These are phyloP conservation scores for Trichomonas vaginalis DNA, from an alignment of 208 protist species.

Conservation along the genomic window DNA sequence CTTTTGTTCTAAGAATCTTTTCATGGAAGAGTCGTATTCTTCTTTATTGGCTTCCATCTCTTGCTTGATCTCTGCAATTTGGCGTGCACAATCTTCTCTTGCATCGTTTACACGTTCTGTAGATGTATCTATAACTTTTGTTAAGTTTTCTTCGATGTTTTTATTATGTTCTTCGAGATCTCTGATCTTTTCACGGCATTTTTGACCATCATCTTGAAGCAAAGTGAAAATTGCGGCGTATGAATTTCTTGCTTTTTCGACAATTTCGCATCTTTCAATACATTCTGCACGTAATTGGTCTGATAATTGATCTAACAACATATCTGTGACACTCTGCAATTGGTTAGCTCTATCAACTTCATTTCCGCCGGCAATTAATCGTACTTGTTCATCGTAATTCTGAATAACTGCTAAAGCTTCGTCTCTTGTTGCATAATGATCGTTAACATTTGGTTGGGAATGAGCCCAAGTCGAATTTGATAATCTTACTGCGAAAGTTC, in stretches of 20 bases:
- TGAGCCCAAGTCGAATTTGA: background rate
- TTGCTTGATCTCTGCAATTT: background rate
- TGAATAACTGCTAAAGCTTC: background rate
- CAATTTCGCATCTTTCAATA: background rate
- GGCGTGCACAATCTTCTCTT: background rate
- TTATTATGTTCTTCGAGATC: background rate
- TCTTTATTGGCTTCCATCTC: slow-evolving; percentile 14
- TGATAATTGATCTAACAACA: background rate
- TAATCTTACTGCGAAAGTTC: background rate
- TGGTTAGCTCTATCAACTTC: background rate
- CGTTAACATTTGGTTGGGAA: background rate
- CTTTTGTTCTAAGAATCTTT: slow-evolving; percentile 14
- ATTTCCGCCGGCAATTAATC: background rate
- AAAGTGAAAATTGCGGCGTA: background rate
- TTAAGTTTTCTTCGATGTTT: background rate
- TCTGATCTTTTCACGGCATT: background rate
- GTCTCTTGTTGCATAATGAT: background rate
- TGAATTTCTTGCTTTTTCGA: background rate
- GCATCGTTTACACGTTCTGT: background rate
- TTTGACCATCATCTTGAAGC: background rate
- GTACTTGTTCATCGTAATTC: background rate
- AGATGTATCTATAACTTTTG: background rate
- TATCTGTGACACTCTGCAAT: background rate
- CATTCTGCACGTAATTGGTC: background rate
- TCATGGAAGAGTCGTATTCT: slow-evolving; percentile 13